phyloP scores from a whole-genome alignment of 2,329 filamentous ascomycete genomes.

The Fusarium sp. region DNA sequence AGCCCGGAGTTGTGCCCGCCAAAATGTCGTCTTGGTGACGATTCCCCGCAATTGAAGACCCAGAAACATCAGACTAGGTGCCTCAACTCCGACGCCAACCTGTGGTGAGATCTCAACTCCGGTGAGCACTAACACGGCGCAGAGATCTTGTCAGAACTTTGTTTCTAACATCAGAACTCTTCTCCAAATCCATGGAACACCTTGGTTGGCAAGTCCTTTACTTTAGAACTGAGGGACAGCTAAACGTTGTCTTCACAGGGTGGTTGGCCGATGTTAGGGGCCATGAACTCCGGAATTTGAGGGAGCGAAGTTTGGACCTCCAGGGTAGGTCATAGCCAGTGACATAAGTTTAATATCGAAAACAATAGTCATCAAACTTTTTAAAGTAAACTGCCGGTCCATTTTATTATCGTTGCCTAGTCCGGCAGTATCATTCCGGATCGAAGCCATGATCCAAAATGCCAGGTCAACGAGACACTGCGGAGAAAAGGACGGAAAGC shows the following conservation, averaged over 20 bases:
- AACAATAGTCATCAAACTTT: neutral
- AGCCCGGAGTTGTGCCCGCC: conserved; percentile 4
- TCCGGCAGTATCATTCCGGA: conserved; percentile 11
- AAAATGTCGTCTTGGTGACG: neutral
- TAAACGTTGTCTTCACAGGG: too few relatives aligned
- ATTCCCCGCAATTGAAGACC: neutral
- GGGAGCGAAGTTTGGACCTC: too few relatives aligned
- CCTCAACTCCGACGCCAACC: conserved; percentile 16
- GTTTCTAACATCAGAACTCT: neutral
- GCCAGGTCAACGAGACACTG: conserved; percentile 3
- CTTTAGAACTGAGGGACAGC: too few relatives aligned
- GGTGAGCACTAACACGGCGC: neutral
- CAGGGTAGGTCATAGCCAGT: too few relatives aligned
- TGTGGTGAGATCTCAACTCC: conserved; percentile 10
- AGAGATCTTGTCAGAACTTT: too few relatives aligned
- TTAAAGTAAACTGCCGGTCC: neutral
- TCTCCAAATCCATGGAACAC: neutral
- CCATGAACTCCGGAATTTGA: too few relatives aligned
- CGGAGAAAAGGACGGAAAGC: conserved; percentile 28
- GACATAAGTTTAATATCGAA: too few relatives aligned
- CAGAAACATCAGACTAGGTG: neutral
- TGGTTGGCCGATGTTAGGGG: too few relatives aligned
- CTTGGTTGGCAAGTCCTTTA: too few relatives aligned
- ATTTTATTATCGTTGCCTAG: neutral
- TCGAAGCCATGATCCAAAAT: neutral